Conservation (phyloP, 1,284 basidiomycete species). For the Sporisorium exsertum region DNA sequence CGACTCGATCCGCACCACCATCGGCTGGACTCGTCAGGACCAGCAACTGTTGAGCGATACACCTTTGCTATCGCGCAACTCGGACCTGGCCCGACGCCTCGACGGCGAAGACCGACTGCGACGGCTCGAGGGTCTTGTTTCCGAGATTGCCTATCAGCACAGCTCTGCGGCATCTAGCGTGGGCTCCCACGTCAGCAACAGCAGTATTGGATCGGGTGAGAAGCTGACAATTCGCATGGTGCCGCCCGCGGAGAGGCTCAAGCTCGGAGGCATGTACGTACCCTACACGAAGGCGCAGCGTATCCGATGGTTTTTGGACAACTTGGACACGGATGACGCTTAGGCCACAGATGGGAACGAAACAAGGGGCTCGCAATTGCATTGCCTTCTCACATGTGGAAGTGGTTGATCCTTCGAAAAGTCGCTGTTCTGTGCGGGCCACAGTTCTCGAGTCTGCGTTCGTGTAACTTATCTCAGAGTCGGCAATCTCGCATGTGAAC, state of each 20-base stretch:
- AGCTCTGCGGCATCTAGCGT: neutral
- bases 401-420: too few relatives aligned
- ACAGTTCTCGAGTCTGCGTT: too few relatives aligned
- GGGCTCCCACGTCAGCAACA: neutral
- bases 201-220: conserved; percentile 1
- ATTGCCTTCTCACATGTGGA: neutral
- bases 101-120: neutral
- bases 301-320: conserved; percentile 43
- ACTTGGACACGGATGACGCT: conserved; percentile 38
- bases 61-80: neutral
- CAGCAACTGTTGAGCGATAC: conserved; percentile 22
- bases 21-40: conserved; percentile 44
- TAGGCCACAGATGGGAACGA: neutral
- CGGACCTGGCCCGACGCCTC: conserved; percentile 2
- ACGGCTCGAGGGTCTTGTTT: conserved; percentile 4
- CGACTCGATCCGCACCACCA: conserved; percentile 34
- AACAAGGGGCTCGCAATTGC: neutral
- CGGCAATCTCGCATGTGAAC: too few relatives aligned
- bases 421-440: too few relatives aligned
- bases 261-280: conserved; percentile 39
- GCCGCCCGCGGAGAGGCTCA: conserved; percentile 27
- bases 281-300: conserved; percentile 47
- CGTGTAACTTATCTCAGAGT: too few relatives aligned
- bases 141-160: conserved; percentile 1
- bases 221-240: conserved; percentile 20